These are phyloP conservation scores for Oemleria cerasiformis DNA, from an alignment of 306 rosid species.

Conservation along the genomic window DNA sequence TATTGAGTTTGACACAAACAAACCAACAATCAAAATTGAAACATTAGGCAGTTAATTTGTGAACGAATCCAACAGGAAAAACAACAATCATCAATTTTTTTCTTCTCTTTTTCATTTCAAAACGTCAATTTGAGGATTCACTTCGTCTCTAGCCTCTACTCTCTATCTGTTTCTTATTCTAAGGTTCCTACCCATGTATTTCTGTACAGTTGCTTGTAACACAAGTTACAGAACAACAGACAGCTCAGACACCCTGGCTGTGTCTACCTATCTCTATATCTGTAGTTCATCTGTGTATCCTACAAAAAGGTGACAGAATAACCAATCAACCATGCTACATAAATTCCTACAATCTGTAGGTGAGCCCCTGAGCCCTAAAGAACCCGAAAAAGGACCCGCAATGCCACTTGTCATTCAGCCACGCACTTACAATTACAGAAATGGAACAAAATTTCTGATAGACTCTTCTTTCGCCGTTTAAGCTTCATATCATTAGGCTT, in stretches of 20 bases:
- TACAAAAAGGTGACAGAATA: constrained; percentile 5
- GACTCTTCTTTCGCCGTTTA: constrained; percentile 16
- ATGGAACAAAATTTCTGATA: constrained; percentile 7
- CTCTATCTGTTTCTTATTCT: neutral
- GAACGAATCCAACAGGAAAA: neutral
- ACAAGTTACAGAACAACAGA: constrained; percentile 6
- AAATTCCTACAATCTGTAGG: neutral
- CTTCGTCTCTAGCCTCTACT: neutral
- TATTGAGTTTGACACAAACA: no score
- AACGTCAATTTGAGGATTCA: neutral
- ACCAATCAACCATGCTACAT: neutral
- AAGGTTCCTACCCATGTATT: neutral
- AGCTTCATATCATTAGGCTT: neutral
- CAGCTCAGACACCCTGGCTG: constrained; percentile 12
- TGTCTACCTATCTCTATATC: constrained; percentile 7
- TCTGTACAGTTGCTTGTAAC: constrained; percentile 7
- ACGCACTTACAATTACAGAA: constrained; percentile 20
- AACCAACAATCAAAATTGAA: neutral
- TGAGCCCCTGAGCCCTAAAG: neutral
- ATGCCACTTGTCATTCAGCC: constrained; percentile 19
- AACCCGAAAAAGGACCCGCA: constrained; percentile 12
- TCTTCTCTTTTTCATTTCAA: neutral
- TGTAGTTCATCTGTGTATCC: constrained; percentile 2
- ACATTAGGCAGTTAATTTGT: neutral
- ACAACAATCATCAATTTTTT: neutral